A percentile compares a stretch with the other conserved stretches of the same genome.
These are phyloP conservation scores for Globisporangium mamillatum DNA, from an alignment of 352 stramenopile genomes.

Conservation along the genomic window DNA sequence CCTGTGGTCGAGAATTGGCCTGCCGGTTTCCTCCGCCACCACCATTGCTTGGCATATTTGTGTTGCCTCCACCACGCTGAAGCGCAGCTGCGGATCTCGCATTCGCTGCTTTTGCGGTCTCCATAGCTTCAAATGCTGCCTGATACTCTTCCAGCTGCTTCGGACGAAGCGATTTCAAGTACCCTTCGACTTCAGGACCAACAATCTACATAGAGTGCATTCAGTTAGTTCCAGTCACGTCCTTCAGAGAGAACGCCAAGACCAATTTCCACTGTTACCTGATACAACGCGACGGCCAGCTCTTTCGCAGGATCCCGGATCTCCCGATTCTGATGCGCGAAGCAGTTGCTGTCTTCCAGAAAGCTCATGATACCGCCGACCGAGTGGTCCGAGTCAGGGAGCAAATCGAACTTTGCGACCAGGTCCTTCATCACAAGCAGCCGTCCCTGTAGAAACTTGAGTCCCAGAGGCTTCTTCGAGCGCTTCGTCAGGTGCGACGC, in stretches of 20 bases:
- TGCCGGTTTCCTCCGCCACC: conserved; percentile 4
- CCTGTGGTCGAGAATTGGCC: conserved; percentile 13
- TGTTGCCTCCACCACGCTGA: conserved; percentile 6
- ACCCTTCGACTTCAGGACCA: conserved; percentile 66
- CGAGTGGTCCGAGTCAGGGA: conserved; percentile 49
- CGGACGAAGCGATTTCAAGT: conserved; percentile 75
- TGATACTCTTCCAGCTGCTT: conserved; percentile 93
- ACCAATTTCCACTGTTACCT: conserved; percentile 21
- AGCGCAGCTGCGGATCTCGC: conserved; percentile 15
- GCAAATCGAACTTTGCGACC: conserved; percentile 49
- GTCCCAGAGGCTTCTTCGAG: conserved; percentile 67
- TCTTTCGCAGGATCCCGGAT: conserved; percentile 89
- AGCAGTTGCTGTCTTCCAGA: conserved; percentile 79
- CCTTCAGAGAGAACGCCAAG: neutral
- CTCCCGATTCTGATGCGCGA: conserved; percentile 85
- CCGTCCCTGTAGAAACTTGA: conserved; percentile 70
- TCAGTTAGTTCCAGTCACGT: neutral
- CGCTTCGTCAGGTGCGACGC: conserved; percentile 60
- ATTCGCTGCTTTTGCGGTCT: conserved; percentile 38
- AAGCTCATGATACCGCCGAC: conserved; percentile 70
- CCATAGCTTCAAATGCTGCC: conserved; percentile 72
- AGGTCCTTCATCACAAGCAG: conserved; percentile 62
- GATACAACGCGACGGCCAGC: conserved; percentile 75
- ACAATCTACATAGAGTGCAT: conserved; percentile 24
- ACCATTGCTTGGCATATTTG: neutral